phyloP scores from a whole-genome alignment of 495 filamentous ascomycete genomes.

The Symbiotaphrina buchneri region DNA sequence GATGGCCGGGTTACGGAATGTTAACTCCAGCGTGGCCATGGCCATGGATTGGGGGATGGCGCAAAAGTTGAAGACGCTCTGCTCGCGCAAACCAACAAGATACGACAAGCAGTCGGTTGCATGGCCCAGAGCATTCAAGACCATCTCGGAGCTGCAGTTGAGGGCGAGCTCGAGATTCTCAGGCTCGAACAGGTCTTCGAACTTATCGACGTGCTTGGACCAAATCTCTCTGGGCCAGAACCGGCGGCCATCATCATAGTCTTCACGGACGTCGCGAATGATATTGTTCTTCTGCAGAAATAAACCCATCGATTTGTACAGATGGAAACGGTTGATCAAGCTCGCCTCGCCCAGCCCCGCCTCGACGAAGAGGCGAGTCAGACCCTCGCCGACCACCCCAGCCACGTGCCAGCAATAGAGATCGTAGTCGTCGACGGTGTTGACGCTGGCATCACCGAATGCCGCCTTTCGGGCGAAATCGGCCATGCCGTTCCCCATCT shows the following conservation, averaged over 20 bases:
- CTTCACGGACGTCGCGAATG: constrained; percentile 85
- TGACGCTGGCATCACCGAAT: constrained; percentile 51
- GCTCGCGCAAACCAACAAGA: constrained; percentile 84
- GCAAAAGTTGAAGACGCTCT: constrained; percentile 97
- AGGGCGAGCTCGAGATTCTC: constrained; percentile 61
- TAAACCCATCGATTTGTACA: constrained; percentile 90
- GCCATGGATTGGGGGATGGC: constrained; percentile 98
- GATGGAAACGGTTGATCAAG: constrained; percentile 49
- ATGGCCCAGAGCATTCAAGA: constrained; percentile 67
- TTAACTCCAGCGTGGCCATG: constrained; percentile 76
- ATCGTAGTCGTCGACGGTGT: constrained; percentile 76
- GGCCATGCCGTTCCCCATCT: constrained; percentile 98
- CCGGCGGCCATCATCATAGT: constrained; percentile 60
- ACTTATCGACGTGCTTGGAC: constrained; percentile 78
- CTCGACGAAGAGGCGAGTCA: constrained; percentile 80
- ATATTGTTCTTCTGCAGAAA: constrained; percentile 98
- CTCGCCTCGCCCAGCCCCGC: constrained; percentile 69
- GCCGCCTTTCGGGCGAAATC: constrained; percentile 75
- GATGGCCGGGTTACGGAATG: constrained; percentile 79
- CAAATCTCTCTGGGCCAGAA: constrained; percentile 95
- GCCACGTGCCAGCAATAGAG: constrained; percentile 95
- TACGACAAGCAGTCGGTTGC: constrained; percentile 91
- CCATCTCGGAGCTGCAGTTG: constrained; percentile 85
- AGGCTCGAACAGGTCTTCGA: constrained; percentile 72
- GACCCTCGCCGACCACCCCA: constrained; percentile 79